A percentile compares a stretch with the other conserved stretches of the same genome.
phyloP scores from a whole-genome alignment of 78 protist genomes.

The Emiliania huxleyi region DNA sequence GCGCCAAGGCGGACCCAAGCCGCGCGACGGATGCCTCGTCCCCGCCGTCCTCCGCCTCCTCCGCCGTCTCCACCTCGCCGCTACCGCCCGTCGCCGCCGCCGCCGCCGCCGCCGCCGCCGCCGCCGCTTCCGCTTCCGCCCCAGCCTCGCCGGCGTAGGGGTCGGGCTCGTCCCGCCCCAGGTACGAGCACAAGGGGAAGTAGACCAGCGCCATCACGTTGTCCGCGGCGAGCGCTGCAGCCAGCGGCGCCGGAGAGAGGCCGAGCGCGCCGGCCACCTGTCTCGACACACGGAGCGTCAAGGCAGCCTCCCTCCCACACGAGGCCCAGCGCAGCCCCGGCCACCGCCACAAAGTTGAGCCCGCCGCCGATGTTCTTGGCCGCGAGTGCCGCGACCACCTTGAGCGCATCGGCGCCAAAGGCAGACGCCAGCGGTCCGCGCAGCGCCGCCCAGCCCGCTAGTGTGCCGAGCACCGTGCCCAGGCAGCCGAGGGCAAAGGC shows the following conservation, averaged over 20 bases:
- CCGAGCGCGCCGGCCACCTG: background rate
- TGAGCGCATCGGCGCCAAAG: background rate
- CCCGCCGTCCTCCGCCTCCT: too few relatives aligned
- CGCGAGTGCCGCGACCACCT: background rate
- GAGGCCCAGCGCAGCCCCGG: too few relatives aligned
- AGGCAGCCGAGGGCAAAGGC: background rate
- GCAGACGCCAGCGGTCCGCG: background rate
- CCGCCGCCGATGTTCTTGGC: slow-evolving; percentile 6
- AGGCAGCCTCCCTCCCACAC: too few relatives aligned
- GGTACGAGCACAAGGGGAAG: background rate
- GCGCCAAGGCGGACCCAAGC: background rate
- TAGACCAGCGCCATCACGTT: background rate
- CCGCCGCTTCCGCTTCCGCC: too few relatives aligned
- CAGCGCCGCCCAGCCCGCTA: background rate
- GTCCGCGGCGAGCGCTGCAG: background rate
- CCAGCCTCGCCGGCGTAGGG: background rate
- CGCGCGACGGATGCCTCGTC: too few relatives aligned
- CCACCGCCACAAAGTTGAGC: background rate
- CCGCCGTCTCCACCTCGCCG: too few relatives aligned
- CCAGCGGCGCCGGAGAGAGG: background rate
- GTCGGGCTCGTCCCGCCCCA: background rate
- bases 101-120: too few relatives aligned
- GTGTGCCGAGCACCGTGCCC: background rate
- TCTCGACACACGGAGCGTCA: too few relatives aligned
- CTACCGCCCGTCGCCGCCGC: background rate